Base-by-base conservation (phyloP, 2,329 filamentous ascomycete species). In the Colletotrichum sp. region DNA sequence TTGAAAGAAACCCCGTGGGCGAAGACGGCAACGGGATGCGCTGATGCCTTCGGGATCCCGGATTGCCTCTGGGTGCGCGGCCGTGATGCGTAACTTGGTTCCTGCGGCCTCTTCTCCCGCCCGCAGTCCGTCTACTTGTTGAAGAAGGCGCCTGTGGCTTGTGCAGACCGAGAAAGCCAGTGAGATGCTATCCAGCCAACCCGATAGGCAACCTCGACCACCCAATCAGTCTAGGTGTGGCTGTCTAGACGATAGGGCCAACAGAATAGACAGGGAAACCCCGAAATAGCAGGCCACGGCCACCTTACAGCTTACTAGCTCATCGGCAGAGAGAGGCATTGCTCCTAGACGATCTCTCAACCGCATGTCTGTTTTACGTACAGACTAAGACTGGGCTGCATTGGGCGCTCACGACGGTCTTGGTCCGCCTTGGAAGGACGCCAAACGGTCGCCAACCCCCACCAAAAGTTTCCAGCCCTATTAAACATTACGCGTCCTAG, bases 401-500 rank as follows among this genome's bases (percentile, higher is more conserved):
- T 57, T 68, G 60, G 73, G 63, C 36, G 55, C 39, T 68, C 68
- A 60, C 44, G 34, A 57, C 32, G 13, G 21, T 52, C 59, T 57
- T 71, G 44, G 68, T 63, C 24, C 34, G 60, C 49, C 52, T 65
- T 65, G 68, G 68, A n/a, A 21, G 62, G 49, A 60, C 59, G 52
- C 62, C 63, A 67, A 62, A 52, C 34, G 21, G 52, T 44, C 18
- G n/a, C 71, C 68, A 26, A 34, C 7, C 57, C 32, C 63, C 24
- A 30, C 63, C 49, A 67, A 44, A 49, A 26, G 49, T 24, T 44
- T 52, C 62, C 74, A 44, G 49, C 32, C 64, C 59, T 68, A 64
- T 69, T 65, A 26, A 55, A 64, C 64, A 76, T 77, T 71, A 76
- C 72, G 76, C 76, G 76, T 77, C 72, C 67, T 30, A 64, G 69